Evolutionary conservation across 768 basidiomycete species (phyloP).

Genomic region (Agrocybe pediades): DNA sequence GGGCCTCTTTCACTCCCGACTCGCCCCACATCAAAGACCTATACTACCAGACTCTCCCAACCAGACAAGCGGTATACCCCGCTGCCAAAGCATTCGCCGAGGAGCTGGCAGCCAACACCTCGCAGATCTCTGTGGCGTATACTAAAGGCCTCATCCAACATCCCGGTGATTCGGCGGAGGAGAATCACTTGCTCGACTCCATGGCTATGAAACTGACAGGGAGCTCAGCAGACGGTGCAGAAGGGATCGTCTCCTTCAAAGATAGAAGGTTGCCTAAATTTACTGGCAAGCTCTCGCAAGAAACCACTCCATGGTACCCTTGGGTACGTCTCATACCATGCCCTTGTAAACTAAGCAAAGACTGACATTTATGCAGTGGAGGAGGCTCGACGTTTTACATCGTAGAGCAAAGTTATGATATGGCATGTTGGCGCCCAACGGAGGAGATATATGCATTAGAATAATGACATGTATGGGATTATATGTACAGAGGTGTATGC

Average conservation of each 20-base stretch:
- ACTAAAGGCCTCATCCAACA: conserved; percentile 54
- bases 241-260: conserved; percentile 51
- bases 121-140: conserved; percentile 49
- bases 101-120: conserved; percentile 53
- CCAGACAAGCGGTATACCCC: conserved; percentile 54
- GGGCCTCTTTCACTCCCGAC: conserved; percentile 43
- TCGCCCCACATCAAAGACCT: conserved; percentile 45
- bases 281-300: conserved; percentile 42
- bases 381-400: conserved; percentile 32
- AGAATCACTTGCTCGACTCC: conserved; percentile 57
- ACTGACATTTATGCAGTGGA: conserved; percentile 33
- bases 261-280: conserved; percentile 48
- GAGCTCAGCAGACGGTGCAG: conserved; percentile 40
- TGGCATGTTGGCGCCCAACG: too few species aligned
- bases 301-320: conserved; percentile 45
- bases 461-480: too few species aligned
- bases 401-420: conserved; percentile 37
- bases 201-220: conserved; percentile 43
- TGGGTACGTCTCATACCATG: conserved; percentile 42
- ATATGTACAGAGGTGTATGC: neutral
- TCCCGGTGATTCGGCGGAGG: conserved; percentile 50
- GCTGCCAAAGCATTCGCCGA: conserved; percentile 52
- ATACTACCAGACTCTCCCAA: conserved; percentile 48
- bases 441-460: too few species aligned
- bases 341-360: neutral